Conservation (phyloP, 495 filamentous ascomycete genomes). For the Podospora anserina region DNA sequence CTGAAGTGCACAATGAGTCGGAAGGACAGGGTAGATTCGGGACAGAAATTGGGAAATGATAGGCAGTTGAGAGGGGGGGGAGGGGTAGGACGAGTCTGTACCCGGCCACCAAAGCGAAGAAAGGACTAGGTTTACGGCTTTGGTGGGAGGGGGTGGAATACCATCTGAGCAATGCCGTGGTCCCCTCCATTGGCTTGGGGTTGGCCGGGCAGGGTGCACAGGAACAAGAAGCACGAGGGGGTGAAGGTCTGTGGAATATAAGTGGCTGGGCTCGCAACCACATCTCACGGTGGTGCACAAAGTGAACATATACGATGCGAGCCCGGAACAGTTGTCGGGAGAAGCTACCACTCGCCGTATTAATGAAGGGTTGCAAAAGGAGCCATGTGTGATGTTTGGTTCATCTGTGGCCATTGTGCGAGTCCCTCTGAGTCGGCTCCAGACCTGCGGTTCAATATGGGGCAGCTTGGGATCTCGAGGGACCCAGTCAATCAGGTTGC, state of each 20-base stretch:
- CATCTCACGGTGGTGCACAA: not conserved
- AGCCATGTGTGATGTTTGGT: too few relatives aligned
- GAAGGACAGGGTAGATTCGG: not conserved
- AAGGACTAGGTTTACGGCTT: not conserved
- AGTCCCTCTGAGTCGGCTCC: not conserved
- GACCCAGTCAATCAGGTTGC: not conserved
- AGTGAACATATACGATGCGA: not conserved
- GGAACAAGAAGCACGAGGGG: not conserved
- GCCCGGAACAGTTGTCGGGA: too few relatives aligned
- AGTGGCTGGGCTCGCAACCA: not conserved
- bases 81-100: not conserved
- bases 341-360: too few relatives aligned
- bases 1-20: not conserved
- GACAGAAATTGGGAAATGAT: slow-evolving; percentile 2
- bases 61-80: not conserved
- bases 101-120: not conserved
- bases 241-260: not conserved
- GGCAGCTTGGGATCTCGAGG: not conserved
- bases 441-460: not conserved
- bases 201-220: not conserved
- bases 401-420: too few relatives aligned
- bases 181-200: not conserved
- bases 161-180: not conserved
- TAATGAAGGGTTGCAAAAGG: too few relatives aligned
- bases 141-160: not conserved